Evolutionary conservation across 768 basidiomycete species (phyloP).

Genomic region (Cantharellus cinnabarinus): DNA sequence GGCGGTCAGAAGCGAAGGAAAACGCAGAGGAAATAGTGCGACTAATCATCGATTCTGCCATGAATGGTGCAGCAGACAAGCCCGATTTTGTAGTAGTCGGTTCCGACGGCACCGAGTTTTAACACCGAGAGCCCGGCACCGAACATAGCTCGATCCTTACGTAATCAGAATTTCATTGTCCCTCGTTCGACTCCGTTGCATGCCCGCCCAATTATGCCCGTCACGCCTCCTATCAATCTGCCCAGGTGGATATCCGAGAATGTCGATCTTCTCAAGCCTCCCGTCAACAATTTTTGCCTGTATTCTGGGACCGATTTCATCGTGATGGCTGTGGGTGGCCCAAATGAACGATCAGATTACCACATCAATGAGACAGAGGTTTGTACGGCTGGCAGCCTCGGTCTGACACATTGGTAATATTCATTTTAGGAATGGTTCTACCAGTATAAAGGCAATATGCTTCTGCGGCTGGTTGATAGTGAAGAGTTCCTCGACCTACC

Average conservation of each 20-base stretch:
- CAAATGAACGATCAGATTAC: slow-evolving; percentile 85
- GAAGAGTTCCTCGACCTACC: slow-evolving; percentile 62
- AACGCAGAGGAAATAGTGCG: not conserved
- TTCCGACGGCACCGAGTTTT: too few species aligned
- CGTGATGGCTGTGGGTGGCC: slow-evolving; percentile 93
- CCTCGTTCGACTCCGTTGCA: not conserved
- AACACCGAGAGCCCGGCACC: too few species aligned
- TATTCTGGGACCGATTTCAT: slow-evolving; percentile 70
- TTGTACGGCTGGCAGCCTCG: slow-evolving; percentile 5
- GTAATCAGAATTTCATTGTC: too few species aligned
- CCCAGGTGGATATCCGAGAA: slow-evolving; percentile 77
- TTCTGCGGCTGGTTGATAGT: slow-evolving; percentile 68
- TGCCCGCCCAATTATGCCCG: slow-evolving; percentile 30
- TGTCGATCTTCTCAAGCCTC: slow-evolving; percentile 58
- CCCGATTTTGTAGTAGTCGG: too few species aligned
- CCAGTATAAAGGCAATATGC: slow-evolving; percentile 87
- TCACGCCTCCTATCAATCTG: slow-evolving; percentile 71
- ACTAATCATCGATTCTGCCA: not conserved
- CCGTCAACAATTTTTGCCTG: slow-evolving; percentile 80
- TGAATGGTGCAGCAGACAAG: too few species aligned
- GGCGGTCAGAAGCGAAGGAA: not conserved
- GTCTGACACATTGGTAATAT: not conserved
- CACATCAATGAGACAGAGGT: slow-evolving; percentile 93
- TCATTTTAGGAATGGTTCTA: slow-evolving; percentile 81
- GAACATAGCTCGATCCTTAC: too few species aligned